These are phyloP conservation scores for Colletotrichum sp. DNA, from an alignment of 2,329 filamentous ascomycete species.

Conservation along the genomic window DNA sequence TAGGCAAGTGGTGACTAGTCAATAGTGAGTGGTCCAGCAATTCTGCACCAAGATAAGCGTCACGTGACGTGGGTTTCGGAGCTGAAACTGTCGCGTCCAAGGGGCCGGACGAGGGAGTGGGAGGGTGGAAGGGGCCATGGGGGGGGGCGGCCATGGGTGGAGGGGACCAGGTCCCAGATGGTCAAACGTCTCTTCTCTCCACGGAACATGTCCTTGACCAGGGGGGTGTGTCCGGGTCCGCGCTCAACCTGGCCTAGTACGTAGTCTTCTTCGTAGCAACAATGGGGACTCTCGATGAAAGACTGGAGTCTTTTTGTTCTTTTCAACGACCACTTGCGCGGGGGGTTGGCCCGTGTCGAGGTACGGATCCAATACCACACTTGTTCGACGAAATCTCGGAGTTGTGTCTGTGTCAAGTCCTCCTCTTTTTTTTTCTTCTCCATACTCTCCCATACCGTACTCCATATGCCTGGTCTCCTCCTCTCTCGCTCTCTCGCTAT, in stretches of 20 bases:
- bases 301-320: background rate
- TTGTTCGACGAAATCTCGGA: conserved; percentile 14
- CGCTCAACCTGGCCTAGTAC: conserved; percentile 12
- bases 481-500: background rate
- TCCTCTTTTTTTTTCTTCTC: background rate
- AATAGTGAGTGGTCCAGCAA: background rate
- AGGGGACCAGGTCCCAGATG: conserved; percentile 15
- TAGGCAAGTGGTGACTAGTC: too few species aligned
- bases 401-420: conserved; percentile 15
- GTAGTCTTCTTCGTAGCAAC: background rate
- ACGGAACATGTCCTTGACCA: conserved; percentile 20
- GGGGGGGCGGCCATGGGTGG: background rate
- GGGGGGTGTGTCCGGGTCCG: conserved; percentile 16
- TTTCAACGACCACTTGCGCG: conserved; percentile 2
- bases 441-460: background rate
- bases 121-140: background rate
- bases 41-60: background rate
- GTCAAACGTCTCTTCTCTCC: conserved; percentile 20
- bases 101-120: conserved; percentile 11
- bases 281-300: background rate
- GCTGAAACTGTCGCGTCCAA: conserved; percentile 19
- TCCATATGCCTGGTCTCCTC: background rate
- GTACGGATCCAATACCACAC: background rate
- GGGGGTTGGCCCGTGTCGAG: conserved; percentile 6
- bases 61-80: conserved; percentile 20